Evolutionary conservation across 169 alveolate species (phyloP), one percentile per base, ranked within the genome.

Genomic region (Babesia sp.): DNA sequence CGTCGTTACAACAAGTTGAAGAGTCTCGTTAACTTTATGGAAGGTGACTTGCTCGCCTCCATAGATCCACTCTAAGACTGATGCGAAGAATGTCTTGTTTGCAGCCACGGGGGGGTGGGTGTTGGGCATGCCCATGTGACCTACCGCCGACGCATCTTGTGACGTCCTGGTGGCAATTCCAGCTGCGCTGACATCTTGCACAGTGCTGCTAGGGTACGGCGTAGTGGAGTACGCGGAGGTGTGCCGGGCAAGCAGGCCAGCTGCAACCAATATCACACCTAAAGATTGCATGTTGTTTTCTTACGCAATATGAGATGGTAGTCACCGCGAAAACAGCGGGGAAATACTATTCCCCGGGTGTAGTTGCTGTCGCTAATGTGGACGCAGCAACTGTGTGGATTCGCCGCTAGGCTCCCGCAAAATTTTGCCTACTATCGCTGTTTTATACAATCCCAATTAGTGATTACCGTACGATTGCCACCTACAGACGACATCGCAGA

Each of bases 241-340:
- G 29, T 57, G 48, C 50, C 26, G 67, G 26, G 67, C 67, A 33
- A 57, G 48, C 50, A 57, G 67, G 51, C 45, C 31, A 28, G n/a
- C 48, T 16, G 67, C 67, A 7, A 29, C 67, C 16, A 31, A 22
- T 8, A 57, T 0, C 18, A 36, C 50, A 20, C n/a, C n/a, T 33
- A 9, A 33, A n/a, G 50, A n/a, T n/a, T 57, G 67, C 67, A 57
- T 57, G 48, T 12, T 39, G 67, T 53, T 24, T 22, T 53, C 16
- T 18, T 6, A 6, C 11, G 20, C 8, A 20, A 5, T 48, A 16
- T 39, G 8, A 39, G 46, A 39, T 39, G n/a, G n/a, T 39, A 14
- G 46, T 39, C 8, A 39, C 46, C 8, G 46, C 46, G 14, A 39
- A 39, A 14, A 8, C 14, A 14, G 46, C 8, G 46, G 46, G 46